Evolutionary conservation across 805 yeast genomes (phyloP).

Genomic region (Ogataea nonfermentans): DNA sequence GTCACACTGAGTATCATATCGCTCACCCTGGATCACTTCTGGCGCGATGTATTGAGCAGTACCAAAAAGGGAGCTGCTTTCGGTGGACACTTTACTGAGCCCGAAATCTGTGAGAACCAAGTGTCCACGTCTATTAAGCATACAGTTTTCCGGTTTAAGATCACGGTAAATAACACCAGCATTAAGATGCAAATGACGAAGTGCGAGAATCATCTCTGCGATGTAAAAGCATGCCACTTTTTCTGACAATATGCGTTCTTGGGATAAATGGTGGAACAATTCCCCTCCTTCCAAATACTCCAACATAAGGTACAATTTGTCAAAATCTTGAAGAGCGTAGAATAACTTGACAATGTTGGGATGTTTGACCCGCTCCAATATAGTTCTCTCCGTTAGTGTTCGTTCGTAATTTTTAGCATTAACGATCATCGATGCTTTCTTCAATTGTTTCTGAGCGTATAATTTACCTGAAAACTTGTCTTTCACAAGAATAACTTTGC

Average conservation of each 20-base stretch:
- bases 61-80: slow-evolving; percentile 61
- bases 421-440: slow-evolving; percentile 76
- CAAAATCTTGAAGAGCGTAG: slow-evolving; percentile 80
- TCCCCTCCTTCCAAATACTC: slow-evolving; percentile 93
- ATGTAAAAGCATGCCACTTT: slow-evolving; percentile 71
- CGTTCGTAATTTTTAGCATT: slow-evolving; percentile 58
- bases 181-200: slow-evolving; percentile 64
- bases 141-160: slow-evolving; percentile 85
- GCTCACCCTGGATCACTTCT: slow-evolving; percentile 74
- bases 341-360: slow-evolving; percentile 79
- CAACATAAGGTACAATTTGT: slow-evolving; percentile 68
- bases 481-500: slow-evolving; percentile 77
- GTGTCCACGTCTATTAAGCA: slow-evolving; percentile 75
- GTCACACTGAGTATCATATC: slow-evolving; percentile 77
- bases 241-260: slow-evolving; percentile 49
- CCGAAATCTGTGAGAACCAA: slow-evolving; percentile 86
- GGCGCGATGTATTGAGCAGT: slow-evolving; percentile 91
- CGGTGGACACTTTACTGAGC: slow-evolving; percentile 49
- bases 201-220: slow-evolving; percentile 78
- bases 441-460: slow-evolving; percentile 83
- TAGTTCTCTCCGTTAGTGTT: slow-evolving; percentile 76
- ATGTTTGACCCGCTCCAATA: slow-evolving; percentile 68
- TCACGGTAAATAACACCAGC: slow-evolving; percentile 86
- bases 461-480: slow-evolving; percentile 60
- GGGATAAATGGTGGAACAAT: slow-evolving; percentile 61